Percentiles rank a stretch among this genome's conserved stretches.
Conservation (phyloP, 1,284 basidiomycete species). For the Apiotrichum veenhuisii region DNA sequence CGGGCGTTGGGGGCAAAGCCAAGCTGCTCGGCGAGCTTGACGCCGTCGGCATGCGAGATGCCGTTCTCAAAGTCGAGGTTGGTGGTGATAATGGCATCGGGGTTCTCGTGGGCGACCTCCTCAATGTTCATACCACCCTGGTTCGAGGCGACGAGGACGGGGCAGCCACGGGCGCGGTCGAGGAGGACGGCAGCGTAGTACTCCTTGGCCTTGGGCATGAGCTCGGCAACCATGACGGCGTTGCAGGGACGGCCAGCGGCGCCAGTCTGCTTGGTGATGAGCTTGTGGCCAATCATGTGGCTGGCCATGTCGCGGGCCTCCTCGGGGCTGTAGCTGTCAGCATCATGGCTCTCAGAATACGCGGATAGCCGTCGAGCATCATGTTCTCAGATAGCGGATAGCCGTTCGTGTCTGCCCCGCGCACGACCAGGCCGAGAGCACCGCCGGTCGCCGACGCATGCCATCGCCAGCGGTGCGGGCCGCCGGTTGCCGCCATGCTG, state of each 20-base stretch:
- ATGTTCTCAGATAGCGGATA: neutral
- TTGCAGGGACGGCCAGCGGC: slow-evolving; percentile 90
- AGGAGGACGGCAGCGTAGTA: slow-evolving; percentile 98
- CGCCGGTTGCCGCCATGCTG: neutral
- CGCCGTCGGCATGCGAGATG: slow-evolving; percentile 67
- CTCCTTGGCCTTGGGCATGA: slow-evolving; percentile 88
- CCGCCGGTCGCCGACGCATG: neutral
- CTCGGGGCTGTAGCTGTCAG: slow-evolving; percentile 60
- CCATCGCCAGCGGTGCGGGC: neutral
- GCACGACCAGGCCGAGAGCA: neutral
- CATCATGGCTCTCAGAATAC: neutral
- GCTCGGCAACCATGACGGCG: slow-evolving; percentile 97
- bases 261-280: slow-evolving; percentile 99
- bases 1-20: slow-evolving; percentile 75
- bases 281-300: slow-evolving; percentile 92
- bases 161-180: slow-evolving; percentile 83
- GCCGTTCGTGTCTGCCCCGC: neutral
- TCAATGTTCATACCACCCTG: slow-evolving; percentile 99
- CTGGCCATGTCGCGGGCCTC: slow-evolving; percentile 82
- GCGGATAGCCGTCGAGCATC: too few species aligned
- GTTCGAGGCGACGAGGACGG: slow-evolving; percentile 88
- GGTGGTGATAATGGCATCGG: slow-evolving; percentile 91
- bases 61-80: slow-evolving; percentile 86
- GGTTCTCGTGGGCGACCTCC: slow-evolving; percentile 97
- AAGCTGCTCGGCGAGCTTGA: slow-evolving; percentile 80